Evolutionary conservation across 352 stramenopile species (phyloP), one percentile per base, ranked within the genome.

Genomic region (Phytopythium helicoides): DNA sequence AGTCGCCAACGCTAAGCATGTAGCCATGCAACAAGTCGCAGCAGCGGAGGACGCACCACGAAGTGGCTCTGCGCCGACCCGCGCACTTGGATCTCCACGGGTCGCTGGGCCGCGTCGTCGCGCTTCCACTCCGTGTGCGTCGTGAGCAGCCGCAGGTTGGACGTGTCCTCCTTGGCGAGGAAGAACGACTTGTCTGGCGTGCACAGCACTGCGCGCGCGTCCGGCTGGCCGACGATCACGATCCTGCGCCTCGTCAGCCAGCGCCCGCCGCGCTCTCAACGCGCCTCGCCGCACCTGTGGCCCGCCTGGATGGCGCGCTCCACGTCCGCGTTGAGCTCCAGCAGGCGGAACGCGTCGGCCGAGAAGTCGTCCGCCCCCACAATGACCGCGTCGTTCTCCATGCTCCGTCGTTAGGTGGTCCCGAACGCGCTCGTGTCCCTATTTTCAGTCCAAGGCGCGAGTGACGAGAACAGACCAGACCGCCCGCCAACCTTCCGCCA

Each of bases 111-210:
- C 37, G 66, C 35, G 12, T 86, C 64, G 7, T 47, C 40, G 11
- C 54, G 58, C 14, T 44, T 64, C 81, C 81, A 92, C 25, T 81
- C 19, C 21, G 47, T 76, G 52, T 90, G 72, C 9, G 65, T 66
- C 14, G 79, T 91, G 3, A 94, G 47, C 18, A 94, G 57, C 3
- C 82, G 80, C 38, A 92, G 56, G 45, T 94, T 94, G 11, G 80
- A 92, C 38, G 78, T 92, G 42, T 92, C 82, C 42, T 94, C 84
- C 31, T 91, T 92, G 33, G 72, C 77, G 18, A 94, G 63, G 53
- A 70, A 82, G 60, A 74, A 94, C 15, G 81, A 89, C 54, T 80
- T 77, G 50, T 70, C 69, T 11, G 71, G 51, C 34, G 81, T 92
- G 57, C 81, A 92, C 37, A 94, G 51, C 38, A 90, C 81, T 1